Evolutionary conservation across 192 early-diverging fungal genomes (phyloP).

Genomic region (Kickxella alabastrina): DNA sequence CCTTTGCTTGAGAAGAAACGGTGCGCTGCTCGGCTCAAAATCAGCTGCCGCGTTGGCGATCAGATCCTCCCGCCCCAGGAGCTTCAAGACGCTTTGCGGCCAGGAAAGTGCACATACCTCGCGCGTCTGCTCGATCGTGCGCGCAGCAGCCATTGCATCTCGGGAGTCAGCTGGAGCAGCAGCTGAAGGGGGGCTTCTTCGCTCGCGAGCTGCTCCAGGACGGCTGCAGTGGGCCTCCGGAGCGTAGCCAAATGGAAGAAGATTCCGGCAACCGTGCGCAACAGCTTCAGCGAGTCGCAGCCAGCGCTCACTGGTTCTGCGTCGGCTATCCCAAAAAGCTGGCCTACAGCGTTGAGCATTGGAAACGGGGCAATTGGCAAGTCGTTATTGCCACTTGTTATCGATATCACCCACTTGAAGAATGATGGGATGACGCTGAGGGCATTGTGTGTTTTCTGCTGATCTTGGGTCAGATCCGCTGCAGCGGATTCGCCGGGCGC

Average conservation of each 20-base stretch:
- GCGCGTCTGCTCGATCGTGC: conserved; percentile 9
- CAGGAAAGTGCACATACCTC: conserved; percentile 10
- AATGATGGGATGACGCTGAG: conserved; percentile 17
- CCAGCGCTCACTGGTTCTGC: conserved; percentile 21
- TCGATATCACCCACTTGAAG: conserved; percentile 17
- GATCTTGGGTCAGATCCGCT: not conserved
- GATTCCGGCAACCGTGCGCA: conserved; percentile 7
- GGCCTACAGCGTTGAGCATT: conserved; percentile 8
- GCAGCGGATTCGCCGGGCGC: not conserved
- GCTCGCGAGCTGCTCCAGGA: conserved; percentile 14
- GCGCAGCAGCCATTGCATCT: conserved; percentile 32
- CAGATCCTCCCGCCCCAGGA: conserved; percentile 38
- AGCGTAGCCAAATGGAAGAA: conserved; percentile 16
- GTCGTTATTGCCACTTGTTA: not conserved
- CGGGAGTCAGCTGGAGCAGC: conserved; percentile 17
- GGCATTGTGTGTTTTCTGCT: not conserved
- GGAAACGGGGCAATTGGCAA: conserved; percentile 20
- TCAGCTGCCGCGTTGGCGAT: conserved; percentile 4
- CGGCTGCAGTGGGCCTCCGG: conserved; percentile 2
- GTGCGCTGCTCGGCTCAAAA: not conserved
- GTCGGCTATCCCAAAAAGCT: conserved; percentile 31
- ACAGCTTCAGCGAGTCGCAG: conserved; percentile 8
- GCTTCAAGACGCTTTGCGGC: conserved; percentile 22
- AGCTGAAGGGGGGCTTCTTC: conserved; percentile 4
- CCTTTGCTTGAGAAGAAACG: no score